Base-by-base conservation (phyloP, 495 filamentous ascomycete species). In the Trypethelium eluteriae region DNA sequence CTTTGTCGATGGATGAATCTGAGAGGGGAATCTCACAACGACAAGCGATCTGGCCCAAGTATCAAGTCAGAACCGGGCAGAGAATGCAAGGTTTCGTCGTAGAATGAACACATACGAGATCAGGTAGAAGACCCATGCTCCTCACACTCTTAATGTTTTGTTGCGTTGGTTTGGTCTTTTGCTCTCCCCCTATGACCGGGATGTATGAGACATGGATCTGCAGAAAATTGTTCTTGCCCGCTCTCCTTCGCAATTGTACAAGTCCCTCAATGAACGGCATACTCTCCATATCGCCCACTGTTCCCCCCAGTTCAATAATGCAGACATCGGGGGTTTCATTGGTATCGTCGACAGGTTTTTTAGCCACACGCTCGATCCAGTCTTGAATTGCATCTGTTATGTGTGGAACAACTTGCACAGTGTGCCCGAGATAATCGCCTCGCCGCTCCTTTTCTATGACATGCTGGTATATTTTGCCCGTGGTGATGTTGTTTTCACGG, bases 81-180 rank as follows among this genome's bases (percentile, higher is more conserved):
- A 9, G 25, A 5, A 32, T 59, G 5, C 7, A 36, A 59, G 38
- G 10, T 4, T 10, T 1, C 59, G 47, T n/a, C 4, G 7, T 2
- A 56, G 63, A 35, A 62, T 11, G 34, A 7, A 32, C 6, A 66
- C 81, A 66, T 74, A 88, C 84, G 70, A 96, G 76, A 75, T 98
- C 94, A 11, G 94, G 94, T 66, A 85, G 86, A 65, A 98, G 75
- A 71, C 94, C 93, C 69, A 88, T 86, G 68, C 85, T 89, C 59
- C 93, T 84, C 47, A 89, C 87, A 68, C 89, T 85, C 70, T 86
- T 87, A 75, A 96, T 92, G 44, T 94, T 91, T 68, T 88, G 83
- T 75, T 98, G 94, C 0, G 94, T 98, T 0, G 94, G 94, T 77
- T 98, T 98, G 14, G 92, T 97, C 86, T 98, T 98, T 78, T 94